Conservation (phyloP, 2,329 filamentous ascomycete genomes). For the Penicillium sumatraense region DNA sequence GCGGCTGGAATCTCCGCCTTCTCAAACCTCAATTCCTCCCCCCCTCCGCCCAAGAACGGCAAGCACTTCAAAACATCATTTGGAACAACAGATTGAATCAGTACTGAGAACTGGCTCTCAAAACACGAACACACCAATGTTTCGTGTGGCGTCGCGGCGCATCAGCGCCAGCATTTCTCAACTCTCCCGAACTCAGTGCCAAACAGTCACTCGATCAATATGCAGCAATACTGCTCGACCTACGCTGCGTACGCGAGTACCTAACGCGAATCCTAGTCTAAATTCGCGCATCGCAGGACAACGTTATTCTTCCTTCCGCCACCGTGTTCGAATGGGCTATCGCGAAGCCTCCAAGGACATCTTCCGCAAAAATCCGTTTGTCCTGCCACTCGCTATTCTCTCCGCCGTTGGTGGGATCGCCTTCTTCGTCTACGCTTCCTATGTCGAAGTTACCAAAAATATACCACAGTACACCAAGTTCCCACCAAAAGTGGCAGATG, state of each 20-base stretch:
- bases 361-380: slow-evolving; percentile 49
- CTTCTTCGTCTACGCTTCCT: slow-evolving; percentile 46
- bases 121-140: slow-evolving; percentile 24
- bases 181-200: slow-evolving; percentile 20
- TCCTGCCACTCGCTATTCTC: slow-evolving; percentile 47
- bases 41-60: background rate
- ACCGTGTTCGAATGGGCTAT: slow-evolving; percentile 39
- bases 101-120: background rate
- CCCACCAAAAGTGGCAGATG: slow-evolving; percentile 52
- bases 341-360: slow-evolving; percentile 44
- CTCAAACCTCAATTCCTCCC: background rate
- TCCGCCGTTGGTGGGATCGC: slow-evolving; percentile 40
- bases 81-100: background rate
- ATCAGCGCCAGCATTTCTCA: slow-evolving; percentile 29
- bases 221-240: slow-evolving; percentile 22
- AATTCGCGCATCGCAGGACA: slow-evolving; percentile 5
- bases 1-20: slow-evolving; percentile 7
- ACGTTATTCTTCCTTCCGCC: slow-evolving; percentile 32
- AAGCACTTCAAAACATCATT: background rate
- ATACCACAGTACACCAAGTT: slow-evolving; percentile 49
- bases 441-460: slow-evolving; percentile 48
- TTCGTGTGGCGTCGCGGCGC: slow-evolving; percentile 35
- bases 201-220: slow-evolving; percentile 27
- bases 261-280: slow-evolving; percentile 4
- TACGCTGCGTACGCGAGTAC: slow-evolving; percentile 7